Evolutionary conservation across 345 rosid species (phyloP).

Genomic region (Eucalyptus lansdowneana): DNA sequence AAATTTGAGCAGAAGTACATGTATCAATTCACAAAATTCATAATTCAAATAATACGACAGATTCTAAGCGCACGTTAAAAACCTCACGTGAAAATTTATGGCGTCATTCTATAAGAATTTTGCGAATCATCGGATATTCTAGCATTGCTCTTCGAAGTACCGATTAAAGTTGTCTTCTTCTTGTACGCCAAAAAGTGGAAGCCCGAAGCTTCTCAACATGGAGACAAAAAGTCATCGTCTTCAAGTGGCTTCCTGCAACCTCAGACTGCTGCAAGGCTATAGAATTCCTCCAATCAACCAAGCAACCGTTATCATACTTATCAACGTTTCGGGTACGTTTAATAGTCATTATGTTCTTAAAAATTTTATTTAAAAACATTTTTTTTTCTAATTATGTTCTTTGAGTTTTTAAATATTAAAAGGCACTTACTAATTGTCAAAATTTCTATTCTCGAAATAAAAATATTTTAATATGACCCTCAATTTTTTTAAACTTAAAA

Average conservation of each 20-base stretch:
- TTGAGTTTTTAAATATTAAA: no score
- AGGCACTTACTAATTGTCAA: accelerated
- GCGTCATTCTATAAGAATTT: neutral
- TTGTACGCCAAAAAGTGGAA: neutral
- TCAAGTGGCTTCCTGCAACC: neutral
- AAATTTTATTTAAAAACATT: accelerated
- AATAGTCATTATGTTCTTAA: accelerated
- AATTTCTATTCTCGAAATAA: accelerated
- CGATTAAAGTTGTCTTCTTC: neutral
- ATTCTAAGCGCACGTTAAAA: accelerated
- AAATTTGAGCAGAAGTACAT: neutral
- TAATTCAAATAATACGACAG: neutral
- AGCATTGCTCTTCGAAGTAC: neutral
- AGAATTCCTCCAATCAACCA: neutral
- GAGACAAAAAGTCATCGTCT: neutral
- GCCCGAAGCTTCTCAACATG: neutral
- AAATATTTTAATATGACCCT: accelerated
- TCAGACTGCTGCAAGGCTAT: neutral
- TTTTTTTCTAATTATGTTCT: accelerated
- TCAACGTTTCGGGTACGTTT: accelerated
- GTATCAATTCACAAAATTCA: accelerated
- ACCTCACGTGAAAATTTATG: accelerated
- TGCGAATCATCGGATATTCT: neutral
- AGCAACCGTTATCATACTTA: neutral
- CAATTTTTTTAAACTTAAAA: no score